Base-by-base conservation (phyloP, 1,284 basidiomycete species). In the Clitocybe nebularis region DNA sequence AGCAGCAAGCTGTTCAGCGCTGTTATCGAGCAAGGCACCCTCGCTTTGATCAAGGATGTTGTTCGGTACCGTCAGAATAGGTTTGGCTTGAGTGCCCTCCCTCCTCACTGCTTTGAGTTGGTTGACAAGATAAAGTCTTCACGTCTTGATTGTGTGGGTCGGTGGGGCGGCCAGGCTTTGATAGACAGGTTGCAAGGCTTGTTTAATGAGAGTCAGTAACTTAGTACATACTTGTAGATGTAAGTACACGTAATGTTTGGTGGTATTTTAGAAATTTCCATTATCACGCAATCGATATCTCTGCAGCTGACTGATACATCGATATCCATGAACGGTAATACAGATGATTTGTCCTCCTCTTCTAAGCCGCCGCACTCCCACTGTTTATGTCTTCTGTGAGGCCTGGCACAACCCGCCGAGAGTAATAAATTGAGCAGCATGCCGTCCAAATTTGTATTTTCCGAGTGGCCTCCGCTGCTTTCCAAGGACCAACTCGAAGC, bases 391-490 rank as follows among this genome's bases (percentile, higher is more conserved):
- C n/a, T n/a, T n/a, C n/a, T n/a, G n/a, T n/a, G n/a, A n/a, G n/a
- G n/a, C n/a, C n/a, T n/a, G n/a, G n/a, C n/a, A n/a, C n/a, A n/a
- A n/a, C n/a, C n/a, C n/a, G n/a, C n/a, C n/a, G n/a, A n/a, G n/a
- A n/a, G n/a, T n/a, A n/a, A n/a, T n/a, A n/a, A 13, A 14, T 24
- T 32, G n/a, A n/a, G 19, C 40, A 14, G 39, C 32, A 55, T 53
- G 50, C 44, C 49, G 24, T 17, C 49, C 16, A 38, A 48, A 29
- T 76, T 76, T 52, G 60, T 66, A 37, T 75, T 72, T 45, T 59
- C 72, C 20, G 53, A 66, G 30, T 93, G 91, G 91, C 90, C 91
- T 0, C 91, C 91, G 3, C 46, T 60, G 1, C 60, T 92, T n/a
- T 66, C 79, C 0, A 62, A 74, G 6, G 61, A 60, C 6, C 80